These are phyloP conservation scores for Wickerhamiella alocasiicola DNA, from an alignment of 805 yeast species.

Conservation along the genomic window DNA sequence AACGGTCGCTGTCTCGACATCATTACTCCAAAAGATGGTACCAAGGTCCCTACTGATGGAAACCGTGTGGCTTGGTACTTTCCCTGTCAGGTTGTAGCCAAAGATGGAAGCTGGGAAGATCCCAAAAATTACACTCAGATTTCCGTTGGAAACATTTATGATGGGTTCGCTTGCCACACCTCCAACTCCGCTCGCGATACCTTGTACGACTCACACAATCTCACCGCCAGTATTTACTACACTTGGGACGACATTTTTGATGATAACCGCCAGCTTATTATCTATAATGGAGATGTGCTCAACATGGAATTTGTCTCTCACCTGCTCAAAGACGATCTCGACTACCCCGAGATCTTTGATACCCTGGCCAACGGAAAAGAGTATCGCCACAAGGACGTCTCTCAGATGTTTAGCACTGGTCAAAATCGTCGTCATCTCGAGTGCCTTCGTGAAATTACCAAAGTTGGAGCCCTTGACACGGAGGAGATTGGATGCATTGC, in stretches of 20 bases:
- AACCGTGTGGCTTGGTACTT: conserved; percentile 78
- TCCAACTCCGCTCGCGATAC: conserved; percentile 52
- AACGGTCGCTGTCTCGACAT: conserved; percentile 80
- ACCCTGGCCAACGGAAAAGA: conserved; percentile 41
- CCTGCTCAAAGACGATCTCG: conserved; percentile 56
- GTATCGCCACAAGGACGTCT: conserved; percentile 69
- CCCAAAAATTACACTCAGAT: conserved; percentile 42
- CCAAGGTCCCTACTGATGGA: conserved; percentile 55
- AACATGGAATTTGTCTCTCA: conserved; percentile 68
- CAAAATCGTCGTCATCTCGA: conserved; percentile 61
- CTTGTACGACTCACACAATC: conserved; percentile 42
- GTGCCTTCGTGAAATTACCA: conserved; percentile 73
- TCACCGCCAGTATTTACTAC: conserved; percentile 68
- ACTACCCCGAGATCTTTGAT: conserved; percentile 62
- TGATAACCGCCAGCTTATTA: conserved; percentile 63
- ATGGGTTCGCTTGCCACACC: conserved; percentile 90
- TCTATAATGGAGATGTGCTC: conserved; percentile 78
- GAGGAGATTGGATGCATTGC: conserved; percentile 91
- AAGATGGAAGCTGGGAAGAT: conserved; percentile 40
- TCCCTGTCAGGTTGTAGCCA: conserved; percentile 64
- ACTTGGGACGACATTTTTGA: conserved; percentile 79
- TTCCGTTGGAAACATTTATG: conserved; percentile 36
- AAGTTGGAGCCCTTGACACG: conserved; percentile 81
- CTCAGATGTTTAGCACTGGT: conserved; percentile 53
- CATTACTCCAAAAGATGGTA: conserved; percentile 54